These are phyloP conservation scores for Cicer cuneatum DNA, from an alignment of 306 rosid genomes.

Conservation along the genomic window DNA sequence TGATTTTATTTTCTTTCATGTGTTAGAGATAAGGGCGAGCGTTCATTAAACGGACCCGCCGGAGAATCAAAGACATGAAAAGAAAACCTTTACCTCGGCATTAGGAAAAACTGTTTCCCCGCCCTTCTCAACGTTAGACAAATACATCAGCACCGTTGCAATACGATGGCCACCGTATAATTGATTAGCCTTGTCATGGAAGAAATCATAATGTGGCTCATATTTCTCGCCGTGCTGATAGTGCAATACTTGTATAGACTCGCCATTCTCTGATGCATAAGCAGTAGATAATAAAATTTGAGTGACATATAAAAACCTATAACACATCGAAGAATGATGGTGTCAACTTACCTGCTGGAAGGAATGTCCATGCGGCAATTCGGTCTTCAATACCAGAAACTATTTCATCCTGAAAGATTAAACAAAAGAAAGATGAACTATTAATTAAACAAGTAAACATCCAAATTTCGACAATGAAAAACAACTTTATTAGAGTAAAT, in stretches of 20 bases:
- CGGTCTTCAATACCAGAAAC: constrained; percentile 73
- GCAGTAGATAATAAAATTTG: background rate
- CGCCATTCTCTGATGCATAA: constrained; percentile 79
- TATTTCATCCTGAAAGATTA: constrained; percentile 69
- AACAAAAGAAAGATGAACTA: constrained; percentile 45
- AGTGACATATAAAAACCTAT: constrained; percentile 15
- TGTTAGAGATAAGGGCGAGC: background rate
- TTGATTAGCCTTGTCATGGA: constrained; percentile 84
- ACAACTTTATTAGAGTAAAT: constrained; percentile 2
- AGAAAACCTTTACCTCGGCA: constrained; percentile 59
- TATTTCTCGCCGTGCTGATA: constrained; percentile 89
- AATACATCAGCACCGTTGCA: constrained; percentile 93
- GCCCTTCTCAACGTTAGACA: constrained; percentile 85
- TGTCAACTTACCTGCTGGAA: constrained; percentile 67
- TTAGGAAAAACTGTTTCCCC: constrained; percentile 95
- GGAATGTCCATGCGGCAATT: constrained; percentile 92
- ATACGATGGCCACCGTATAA: constrained; percentile 85
- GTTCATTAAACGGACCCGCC: constrained; percentile 7
- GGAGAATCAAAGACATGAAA: constrained; percentile 18
- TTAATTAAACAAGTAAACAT: constrained; percentile 23
- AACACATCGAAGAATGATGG: constrained; percentile 22
- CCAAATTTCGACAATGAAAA: constrained; percentile 40
- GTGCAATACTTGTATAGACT: constrained; percentile 83
- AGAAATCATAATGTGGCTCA: constrained; percentile 88
- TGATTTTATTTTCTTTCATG: constrained; percentile 5